These are phyloP conservation scores for Saccharomycopsis schoenii DNA, from an alignment of 805 yeast genomes.

Conservation along the genomic window DNA sequence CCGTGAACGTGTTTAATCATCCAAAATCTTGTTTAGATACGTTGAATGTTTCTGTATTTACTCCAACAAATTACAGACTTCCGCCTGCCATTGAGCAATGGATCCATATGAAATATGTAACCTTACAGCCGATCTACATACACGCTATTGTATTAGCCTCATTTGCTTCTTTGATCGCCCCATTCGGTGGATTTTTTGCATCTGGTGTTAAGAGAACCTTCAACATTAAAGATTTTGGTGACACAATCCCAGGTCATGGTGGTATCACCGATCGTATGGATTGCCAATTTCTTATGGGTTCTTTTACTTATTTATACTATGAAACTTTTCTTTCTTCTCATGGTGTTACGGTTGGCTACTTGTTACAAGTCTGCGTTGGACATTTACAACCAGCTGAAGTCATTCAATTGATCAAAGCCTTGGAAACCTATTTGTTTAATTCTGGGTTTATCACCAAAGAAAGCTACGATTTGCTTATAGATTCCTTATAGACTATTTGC, in stretches of 20 bases:
- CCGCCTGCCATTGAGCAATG: slow-evolving; percentile 56
- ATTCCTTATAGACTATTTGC: neutral
- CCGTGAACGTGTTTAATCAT: slow-evolving; percentile 49
- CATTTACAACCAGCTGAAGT: slow-evolving; percentile 61
- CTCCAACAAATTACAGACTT: slow-evolving; percentile 66
- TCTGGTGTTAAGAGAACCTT: slow-evolving; percentile 96
- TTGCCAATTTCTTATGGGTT: slow-evolving; percentile 97
- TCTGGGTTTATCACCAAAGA: slow-evolving; percentile 20
- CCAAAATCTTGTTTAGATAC: slow-evolving; percentile 66
- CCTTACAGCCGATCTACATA: slow-evolving; percentile 79
- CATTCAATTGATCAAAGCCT: slow-evolving; percentile 46
- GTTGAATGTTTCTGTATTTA: slow-evolving; percentile 51
- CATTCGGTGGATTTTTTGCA: slow-evolving; percentile 97
- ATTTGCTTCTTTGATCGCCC: slow-evolving; percentile 94
- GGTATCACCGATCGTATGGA: slow-evolving; percentile 97
- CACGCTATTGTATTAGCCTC: slow-evolving; percentile 82
- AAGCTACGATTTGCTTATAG: neutral
- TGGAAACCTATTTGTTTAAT: slow-evolving; percentile 41
- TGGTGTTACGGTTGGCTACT: slow-evolving; percentile 60
- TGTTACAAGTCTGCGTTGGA: slow-evolving; percentile 67
- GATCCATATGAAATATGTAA: slow-evolving; percentile 38
- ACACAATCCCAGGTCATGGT: slow-evolving; percentile 98
- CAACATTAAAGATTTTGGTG: slow-evolving; percentile 94
- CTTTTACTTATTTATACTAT: slow-evolving; percentile 83
- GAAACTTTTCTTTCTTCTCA: slow-evolving; percentile 80